phyloP scores from a whole-genome alignment of 176 grass and related monocot species.

The Otatea glauca region DNA sequence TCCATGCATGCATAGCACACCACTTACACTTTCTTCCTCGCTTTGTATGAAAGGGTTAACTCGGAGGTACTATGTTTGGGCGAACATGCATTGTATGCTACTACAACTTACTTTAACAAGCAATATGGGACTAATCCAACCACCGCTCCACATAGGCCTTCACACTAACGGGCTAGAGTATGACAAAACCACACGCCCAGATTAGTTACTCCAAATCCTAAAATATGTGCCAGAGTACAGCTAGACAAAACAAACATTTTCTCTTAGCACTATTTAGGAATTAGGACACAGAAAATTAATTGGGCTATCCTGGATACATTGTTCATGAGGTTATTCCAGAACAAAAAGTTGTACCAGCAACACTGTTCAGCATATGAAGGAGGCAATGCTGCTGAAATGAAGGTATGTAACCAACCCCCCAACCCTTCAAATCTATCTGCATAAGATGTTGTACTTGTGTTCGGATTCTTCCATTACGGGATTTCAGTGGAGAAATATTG shows the following conservation, averaged over 20 bases:
- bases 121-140: too few relatives aligned
- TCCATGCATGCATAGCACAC: too few relatives aligned
- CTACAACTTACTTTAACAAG: too few relatives aligned
- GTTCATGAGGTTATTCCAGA: constrained; percentile 29
- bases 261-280: background rate
- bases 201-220: constrained; percentile 31
- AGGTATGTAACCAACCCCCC: constrained; percentile 80
- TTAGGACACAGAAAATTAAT: constrained; percentile 16
- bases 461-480: constrained; percentile 72
- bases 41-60: too few relatives aligned
- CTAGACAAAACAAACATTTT: constrained; percentile 19
- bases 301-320: constrained; percentile 9
- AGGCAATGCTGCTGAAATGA: constrained; percentile 96
- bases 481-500: constrained; percentile 93
- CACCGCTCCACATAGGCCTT: too few relatives aligned
- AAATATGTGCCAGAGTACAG: background rate
- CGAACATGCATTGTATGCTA: too few relatives aligned
- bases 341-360: constrained; percentile 64
- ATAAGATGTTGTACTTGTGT: constrained; percentile 98
- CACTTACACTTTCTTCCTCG: too few relatives aligned
- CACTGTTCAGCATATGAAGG: constrained; percentile 95
- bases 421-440: constrained; percentile 99
- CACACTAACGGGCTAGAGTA: too few relatives aligned
- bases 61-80: too few relatives aligned
- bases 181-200: background rate